phyloP scores from a whole-genome alignment of 140 eudicot genomes.

The Cichorium intybus region DNA sequence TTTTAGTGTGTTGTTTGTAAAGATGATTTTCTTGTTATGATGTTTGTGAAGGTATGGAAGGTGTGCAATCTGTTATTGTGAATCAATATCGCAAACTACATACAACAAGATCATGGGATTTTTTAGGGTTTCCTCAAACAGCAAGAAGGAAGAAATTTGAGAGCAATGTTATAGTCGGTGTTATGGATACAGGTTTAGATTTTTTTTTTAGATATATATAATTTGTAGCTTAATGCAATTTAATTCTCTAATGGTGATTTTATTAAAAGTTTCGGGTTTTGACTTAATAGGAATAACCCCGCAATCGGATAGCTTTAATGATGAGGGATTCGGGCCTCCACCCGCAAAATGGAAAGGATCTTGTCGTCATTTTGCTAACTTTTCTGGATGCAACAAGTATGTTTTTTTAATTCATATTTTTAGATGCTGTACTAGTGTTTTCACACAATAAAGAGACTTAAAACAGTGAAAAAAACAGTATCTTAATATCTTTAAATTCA shows the following conservation, averaged over 20 bases:
- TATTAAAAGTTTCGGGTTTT: not conserved
- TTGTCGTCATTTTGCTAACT: slow-evolving; percentile 63
- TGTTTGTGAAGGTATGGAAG: slow-evolving; percentile 61
- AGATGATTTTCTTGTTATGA: not conserved
- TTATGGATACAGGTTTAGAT: slow-evolving; percentile 88
- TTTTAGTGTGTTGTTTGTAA: not conserved
- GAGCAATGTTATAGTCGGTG: slow-evolving; percentile 62
- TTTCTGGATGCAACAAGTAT: slow-evolving; percentile 96
- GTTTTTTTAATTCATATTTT: not conserved
- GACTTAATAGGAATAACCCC: slow-evolving; percentile 67
- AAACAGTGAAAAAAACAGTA: no score
- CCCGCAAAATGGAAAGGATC: slow-evolving; percentile 92
- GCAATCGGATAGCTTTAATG: slow-evolving; percentile 84
- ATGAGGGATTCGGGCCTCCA: slow-evolving; percentile 76
- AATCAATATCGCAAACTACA: slow-evolving; percentile 71
- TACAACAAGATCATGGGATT: slow-evolving; percentile 95
- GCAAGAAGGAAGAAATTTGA: slow-evolving; percentile 61
- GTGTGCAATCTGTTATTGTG: slow-evolving; percentile 48
- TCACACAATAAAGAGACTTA: not conserved
- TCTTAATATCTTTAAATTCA: not conserved
- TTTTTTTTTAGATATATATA: no score
- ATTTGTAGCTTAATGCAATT: not conserved
- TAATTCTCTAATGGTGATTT: not conserved
- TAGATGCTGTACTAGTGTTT: not conserved
- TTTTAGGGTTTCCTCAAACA: slow-evolving; percentile 60